Evolutionary conservation across 2,329 filamentous ascomycete species (phyloP).

Genomic region (Eurotiales sp.): DNA sequence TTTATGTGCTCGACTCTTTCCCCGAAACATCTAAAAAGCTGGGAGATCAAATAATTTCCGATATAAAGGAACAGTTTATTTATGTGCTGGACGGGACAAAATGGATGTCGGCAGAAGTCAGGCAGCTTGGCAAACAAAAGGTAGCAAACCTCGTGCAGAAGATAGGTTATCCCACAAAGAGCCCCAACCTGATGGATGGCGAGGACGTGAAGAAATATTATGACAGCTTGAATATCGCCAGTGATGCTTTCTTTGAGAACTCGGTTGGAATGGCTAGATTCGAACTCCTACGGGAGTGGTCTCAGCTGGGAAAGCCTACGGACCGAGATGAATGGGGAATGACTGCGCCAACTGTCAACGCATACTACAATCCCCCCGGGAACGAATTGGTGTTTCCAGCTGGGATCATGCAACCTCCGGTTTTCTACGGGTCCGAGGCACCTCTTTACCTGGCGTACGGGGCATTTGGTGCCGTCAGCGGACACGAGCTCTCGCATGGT

Average conservation of each 20-base stretch:
- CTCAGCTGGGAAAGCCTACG: constrained; percentile 56
- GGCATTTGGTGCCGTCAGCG: constrained; percentile 64
- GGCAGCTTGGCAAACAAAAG: constrained; percentile 59
- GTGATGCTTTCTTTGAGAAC: constrained; percentile 57
- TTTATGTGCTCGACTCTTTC: constrained; percentile 67
- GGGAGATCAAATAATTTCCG: constrained; percentile 65
- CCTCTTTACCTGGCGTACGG: constrained; percentile 66
- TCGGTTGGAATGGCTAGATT: constrained; percentile 50
- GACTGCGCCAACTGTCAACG: constrained; percentile 61
- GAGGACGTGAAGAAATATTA: constrained; percentile 57
- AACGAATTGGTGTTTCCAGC: constrained; percentile 68
- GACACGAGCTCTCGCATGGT: constrained; percentile 65
- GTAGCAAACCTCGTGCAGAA: constrained; percentile 65
- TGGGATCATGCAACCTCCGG: constrained; percentile 65
- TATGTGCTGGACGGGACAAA: constrained; percentile 55
- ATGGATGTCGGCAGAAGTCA: constrained; percentile 64
- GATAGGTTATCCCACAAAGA: constrained; percentile 63
- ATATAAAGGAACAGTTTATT: constrained; percentile 65
- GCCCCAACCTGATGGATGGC: constrained; percentile 60
- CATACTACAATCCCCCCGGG: constrained; percentile 61
- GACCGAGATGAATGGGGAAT: constrained; percentile 60
- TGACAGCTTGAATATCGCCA: constrained; percentile 47
- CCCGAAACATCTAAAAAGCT: constrained; percentile 63
- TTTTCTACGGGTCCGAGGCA: constrained; percentile 58
- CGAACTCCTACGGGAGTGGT: constrained; percentile 51